A percentile compares a stretch with the other conserved stretches of the same genome.
Evolutionary conservation across 2,329 filamentous ascomycete species (phyloP).

Genomic region (Daldinia sp.): DNA sequence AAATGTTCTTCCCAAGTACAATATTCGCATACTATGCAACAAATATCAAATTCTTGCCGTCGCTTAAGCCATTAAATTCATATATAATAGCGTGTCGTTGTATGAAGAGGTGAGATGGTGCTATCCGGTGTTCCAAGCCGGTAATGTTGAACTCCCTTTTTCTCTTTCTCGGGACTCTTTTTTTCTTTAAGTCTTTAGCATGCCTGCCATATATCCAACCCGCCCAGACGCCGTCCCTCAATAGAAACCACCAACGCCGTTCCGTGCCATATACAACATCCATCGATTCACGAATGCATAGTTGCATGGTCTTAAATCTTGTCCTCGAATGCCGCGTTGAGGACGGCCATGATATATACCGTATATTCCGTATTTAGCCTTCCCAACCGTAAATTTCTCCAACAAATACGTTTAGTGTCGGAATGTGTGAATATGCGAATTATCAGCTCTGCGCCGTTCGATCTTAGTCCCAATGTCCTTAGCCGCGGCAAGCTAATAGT

Average conservation of each 20-base stretch:
- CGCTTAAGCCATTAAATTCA: neutral
- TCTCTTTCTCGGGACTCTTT: constrained; percentile 2
- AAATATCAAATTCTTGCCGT: constrained; percentile 13
- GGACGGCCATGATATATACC: neutral
- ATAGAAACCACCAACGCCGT: constrained; percentile 22
- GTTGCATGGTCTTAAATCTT: constrained; percentile 6
- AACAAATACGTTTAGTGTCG: too few relatives aligned
- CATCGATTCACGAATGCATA: constrained; percentile 3
- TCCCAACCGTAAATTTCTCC: neutral
- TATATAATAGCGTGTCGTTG: constrained; percentile 5
- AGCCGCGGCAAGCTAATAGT: neutral
- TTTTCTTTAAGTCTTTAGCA: neutral
- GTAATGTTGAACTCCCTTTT: neutral
- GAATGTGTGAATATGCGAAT: neutral
- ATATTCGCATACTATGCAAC: constrained; percentile 17
- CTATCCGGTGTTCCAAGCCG: neutral
- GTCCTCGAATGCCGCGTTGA: neutral
- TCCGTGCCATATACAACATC: constrained; percentile 23
- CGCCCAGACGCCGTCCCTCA: constrained; percentile 22
- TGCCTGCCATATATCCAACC: neutral
- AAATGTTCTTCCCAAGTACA: constrained; percentile 1
- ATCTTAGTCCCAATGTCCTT: neutral
- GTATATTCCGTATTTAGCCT: constrained; percentile 2
- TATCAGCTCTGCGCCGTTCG: neutral
- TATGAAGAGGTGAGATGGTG: constrained; percentile 22